Conservation (phyloP, 192 early-diverging fungal species). For the Coemansia sp. region DNA sequence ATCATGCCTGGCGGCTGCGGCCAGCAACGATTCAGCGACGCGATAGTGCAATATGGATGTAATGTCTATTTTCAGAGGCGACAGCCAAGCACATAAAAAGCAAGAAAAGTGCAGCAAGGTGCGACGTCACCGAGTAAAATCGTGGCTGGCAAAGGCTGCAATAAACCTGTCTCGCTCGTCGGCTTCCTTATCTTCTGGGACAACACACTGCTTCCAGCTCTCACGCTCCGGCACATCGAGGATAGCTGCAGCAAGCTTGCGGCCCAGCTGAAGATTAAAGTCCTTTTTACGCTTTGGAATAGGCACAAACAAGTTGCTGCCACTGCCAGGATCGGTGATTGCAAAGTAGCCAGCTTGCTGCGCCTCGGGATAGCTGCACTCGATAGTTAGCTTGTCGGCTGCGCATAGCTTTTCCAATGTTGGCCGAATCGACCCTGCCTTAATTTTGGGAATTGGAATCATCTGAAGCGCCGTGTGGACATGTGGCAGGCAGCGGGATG, state of each 20-base stretch:
- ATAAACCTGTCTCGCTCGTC: constrained; percentile 47
- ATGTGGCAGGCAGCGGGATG: constrained; percentile 57
- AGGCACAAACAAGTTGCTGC: constrained; percentile 23
- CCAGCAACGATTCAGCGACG: background rate
- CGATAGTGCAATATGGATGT: background rate
- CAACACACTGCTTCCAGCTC: constrained; percentile 78
- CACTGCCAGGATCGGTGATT: constrained; percentile 20
- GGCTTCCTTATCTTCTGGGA: constrained; percentile 65
- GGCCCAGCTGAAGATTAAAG: constrained; percentile 80
- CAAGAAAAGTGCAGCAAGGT: background rate
- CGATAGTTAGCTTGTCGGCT: constrained; percentile 17
- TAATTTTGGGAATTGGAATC: constrained; percentile 35
- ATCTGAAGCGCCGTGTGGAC: constrained; percentile 43
- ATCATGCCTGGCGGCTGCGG: background rate
- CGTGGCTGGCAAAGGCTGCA: constrained; percentile 39
- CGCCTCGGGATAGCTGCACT: constrained; percentile 19
- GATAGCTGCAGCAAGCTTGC: constrained; percentile 65
- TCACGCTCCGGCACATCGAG: constrained; percentile 68
- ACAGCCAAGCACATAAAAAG: background rate
- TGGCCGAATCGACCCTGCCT: constrained; percentile 17
- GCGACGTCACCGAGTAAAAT: constrained; percentile 37
- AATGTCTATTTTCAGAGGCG: constrained; percentile 1
- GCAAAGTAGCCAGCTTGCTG: constrained; percentile 36
- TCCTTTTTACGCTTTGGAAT: constrained; percentile 31
- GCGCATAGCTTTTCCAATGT: constrained; percentile 27